Evolutionary conservation across 768 basidiomycete species (phyloP), one percentile per base, ranked within the genome.

Genomic region (Trametes cingulata): DNA sequence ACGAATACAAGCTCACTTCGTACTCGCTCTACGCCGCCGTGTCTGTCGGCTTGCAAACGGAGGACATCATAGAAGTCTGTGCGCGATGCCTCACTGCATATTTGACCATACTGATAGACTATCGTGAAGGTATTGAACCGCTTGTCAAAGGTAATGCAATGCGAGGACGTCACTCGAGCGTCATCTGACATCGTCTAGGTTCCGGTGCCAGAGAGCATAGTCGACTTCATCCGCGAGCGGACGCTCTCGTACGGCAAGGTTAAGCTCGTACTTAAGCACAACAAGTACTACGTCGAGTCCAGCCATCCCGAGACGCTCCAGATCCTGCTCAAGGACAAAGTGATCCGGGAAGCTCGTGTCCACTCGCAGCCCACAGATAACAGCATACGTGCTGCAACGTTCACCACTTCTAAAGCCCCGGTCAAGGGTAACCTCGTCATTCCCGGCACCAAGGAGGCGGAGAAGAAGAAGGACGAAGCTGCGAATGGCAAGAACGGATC

Each of bases 21-120:
- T 97, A 98, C 75, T 98, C 96, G 17, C 80, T 99, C 15, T 98
- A 99, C 74, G 97, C 97, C 61, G 97, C 97, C 50, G 96, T 99
- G 62, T 98, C 96, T 14, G 97, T 99, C 61, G 97, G 97, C 27
- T 78, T 99, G 27, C 93, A 98, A 72, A 98, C 97, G 9, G 90
- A 96, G 67, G 95, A 98, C 73, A 98, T 98, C 67, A 97, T 98
- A 74, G 94, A 95, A 80, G 96, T 98, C 67, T 71, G 86, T 82
- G 55, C 66, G 49, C 65, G 24, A 42, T 35, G 62, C 66, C 65
- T 69, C 65, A 20, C 63, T 56, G 64, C 65, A 43, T 53, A 42
- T 25, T 20, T 48, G 25, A 74, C 77, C 62, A 77, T 69, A 37
- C 59, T 47, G 7, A 58, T 63, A 57, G 35, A 43, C 58, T 52